Evolutionary conservation across 345 rosid genomes (phyloP).

Genomic region (Pugionium dolabratum): DNA sequence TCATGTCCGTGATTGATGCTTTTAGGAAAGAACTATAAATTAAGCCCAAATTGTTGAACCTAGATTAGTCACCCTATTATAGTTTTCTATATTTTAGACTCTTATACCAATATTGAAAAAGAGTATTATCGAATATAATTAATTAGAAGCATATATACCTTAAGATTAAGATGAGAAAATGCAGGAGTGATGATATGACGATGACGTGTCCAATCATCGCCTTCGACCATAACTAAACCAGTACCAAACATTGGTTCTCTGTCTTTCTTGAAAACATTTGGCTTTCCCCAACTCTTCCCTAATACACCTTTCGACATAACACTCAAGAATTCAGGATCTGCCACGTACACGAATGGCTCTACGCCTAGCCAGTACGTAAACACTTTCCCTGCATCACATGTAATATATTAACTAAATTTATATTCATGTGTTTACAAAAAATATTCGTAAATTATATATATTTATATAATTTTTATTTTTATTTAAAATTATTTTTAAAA

Average conservation of each 20-base stretch:
- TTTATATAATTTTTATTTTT: no score
- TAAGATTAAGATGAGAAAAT: constrained; percentile 71
- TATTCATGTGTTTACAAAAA: no score
- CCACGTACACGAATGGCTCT: constrained; percentile 87
- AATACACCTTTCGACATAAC: constrained; percentile 68
- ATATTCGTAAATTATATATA: no score
- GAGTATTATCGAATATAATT: background rate
- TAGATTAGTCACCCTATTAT: constrained; percentile 31
- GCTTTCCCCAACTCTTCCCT: constrained; percentile 98
- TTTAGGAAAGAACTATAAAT: constrained; percentile 5
- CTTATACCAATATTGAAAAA: background rate
- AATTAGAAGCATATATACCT: constrained; percentile 47
- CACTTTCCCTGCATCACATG: constrained; percentile 69
- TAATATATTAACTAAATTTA: no score
- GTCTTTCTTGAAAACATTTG: constrained; percentile 73
- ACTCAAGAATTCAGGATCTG: constrained; percentile 85
- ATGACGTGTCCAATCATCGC: constrained; percentile 88
- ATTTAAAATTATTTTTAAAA: no score
- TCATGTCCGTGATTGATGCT: constrained; percentile 9
- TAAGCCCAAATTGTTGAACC: constrained; percentile 30
- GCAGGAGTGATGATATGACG: constrained; percentile 91
- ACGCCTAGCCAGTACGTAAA: constrained; percentile 92
- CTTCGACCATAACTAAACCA: constrained; percentile 86
- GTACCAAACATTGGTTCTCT: constrained; percentile 92
- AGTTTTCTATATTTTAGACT: constrained; percentile 25